Base-by-base conservation (phyloP, 2,329 filamentous ascomycete species). In the Fusarium cicatricum region DNA sequence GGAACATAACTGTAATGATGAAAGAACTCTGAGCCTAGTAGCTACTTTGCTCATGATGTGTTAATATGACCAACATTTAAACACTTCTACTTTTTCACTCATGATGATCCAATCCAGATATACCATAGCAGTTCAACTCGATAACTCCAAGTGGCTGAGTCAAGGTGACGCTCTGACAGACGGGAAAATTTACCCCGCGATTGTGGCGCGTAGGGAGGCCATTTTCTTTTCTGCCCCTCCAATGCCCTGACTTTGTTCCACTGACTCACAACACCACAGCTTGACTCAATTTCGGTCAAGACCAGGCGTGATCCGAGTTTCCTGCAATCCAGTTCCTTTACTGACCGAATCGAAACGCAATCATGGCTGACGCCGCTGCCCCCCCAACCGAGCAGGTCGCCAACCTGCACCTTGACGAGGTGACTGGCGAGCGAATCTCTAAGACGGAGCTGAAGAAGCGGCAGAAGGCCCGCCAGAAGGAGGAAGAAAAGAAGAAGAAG, bases 371-470 rank as follows among this genome's bases (percentile, higher is more conserved):
- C 59, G 70, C 71, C 54, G 71, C 73, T 63, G 73, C 67, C 46
- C 67, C 67, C 38, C 67, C 78, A 39, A 78, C 78, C 48, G 78
- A 78, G 62, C 82, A 84, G 63, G 76, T 88, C 65, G 84, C 84
- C 71, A 91, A 94, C 79, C 83, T 96, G 67, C 85, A 93, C 76
- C 85, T 95, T 44, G 95, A 99, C 76, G 91, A 96, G 72, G 91
- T 93, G 62, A 98, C 95, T 12, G 95, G 95, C 70, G 95, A 99
- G 80, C 88, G 78, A 76, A 74, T 90, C 58, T 93, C 90, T 80
- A 93, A 93, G 87, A 86, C 87, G 14, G 89, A 93, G 79, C 82
- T 98, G 75, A 99, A 99, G 91, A 94, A 91, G 82, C 88, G 94
- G 71, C 86, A 93, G 81, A 99, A 99, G 91, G 84, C 89, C 73